Percentiles rank a stretch among this genome's conserved stretches.
These are phyloP conservation scores for Zasmidium citrigriseum DNA, from an alignment of 2,329 filamentous ascomycete species.

Conservation along the genomic window DNA sequence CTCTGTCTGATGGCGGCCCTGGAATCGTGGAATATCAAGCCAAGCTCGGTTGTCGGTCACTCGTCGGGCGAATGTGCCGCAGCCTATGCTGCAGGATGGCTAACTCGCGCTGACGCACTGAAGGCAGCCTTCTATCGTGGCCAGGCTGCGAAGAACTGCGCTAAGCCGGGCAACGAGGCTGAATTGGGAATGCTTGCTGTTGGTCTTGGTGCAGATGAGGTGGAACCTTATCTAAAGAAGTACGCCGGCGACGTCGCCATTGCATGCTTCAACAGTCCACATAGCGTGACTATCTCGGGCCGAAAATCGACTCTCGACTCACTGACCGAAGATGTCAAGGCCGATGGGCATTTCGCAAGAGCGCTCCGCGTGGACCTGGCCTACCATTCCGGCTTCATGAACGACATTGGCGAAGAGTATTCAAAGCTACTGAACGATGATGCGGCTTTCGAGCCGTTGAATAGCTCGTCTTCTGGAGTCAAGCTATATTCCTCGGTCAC, in stretches of 20 bases:
- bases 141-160: no score
- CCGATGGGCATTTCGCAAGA: conserved; percentile 35
- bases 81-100: conserved; percentile 31
- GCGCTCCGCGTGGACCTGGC: conserved; percentile 44
- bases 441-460: no score
- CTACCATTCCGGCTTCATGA: conserved; percentile 45
- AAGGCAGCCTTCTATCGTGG: conserved; percentile 21
- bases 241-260: not conserved
- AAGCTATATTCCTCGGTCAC: no score
- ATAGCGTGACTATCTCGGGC: conserved; percentile 49
- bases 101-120: conserved; percentile 17
- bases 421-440: no score
- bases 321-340: conserved; percentile 26
- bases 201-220: conserved; percentile 26
- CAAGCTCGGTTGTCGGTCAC: conserved; percentile 32
- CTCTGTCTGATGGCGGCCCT: conserved; percentile 11
- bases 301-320: conserved; percentile 35
- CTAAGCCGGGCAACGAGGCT: not conserved
- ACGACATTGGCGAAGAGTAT: not conserved
- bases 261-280: conserved; percentile 38
- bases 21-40: conserved; percentile 19
- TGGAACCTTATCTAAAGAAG: conserved; percentile 14
- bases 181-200: conserved; percentile 1
- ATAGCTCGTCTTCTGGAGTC: no score
- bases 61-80: conserved; percentile 37